These are phyloP conservation scores for Populus deltoides DNA, from an alignment of 345 rosid species.

Conservation along the genomic window DNA sequence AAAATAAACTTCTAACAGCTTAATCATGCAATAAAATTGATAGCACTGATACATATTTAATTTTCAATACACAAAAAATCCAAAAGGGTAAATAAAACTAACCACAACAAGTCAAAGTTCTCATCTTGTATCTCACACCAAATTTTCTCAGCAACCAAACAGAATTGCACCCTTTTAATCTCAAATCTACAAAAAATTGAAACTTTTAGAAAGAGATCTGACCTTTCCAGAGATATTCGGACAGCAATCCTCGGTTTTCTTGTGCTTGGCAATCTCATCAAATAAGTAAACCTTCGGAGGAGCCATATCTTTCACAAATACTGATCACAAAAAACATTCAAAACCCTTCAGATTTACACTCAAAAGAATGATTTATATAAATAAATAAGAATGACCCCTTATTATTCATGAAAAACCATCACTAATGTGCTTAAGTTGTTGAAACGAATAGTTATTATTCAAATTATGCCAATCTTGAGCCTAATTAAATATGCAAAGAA, in stretches of 20 bases:
- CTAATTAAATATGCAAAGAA: no score
- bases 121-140: not conserved
- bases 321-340: conserved; percentile 19
- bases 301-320: conserved; percentile 47
- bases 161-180: not conserved
- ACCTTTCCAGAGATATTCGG: conserved; percentile 84
- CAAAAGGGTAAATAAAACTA: not conserved
- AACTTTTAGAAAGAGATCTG: conserved; percentile 28
- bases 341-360: not conserved
- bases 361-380: not conserved
- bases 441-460: no score
- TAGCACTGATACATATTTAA: not conserved
- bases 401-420: not conserved
- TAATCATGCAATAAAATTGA: not conserved
- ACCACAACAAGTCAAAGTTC: not conserved
- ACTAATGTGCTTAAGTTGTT: no score
- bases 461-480: no score
- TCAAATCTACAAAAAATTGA: not conserved
- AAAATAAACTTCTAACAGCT: not conserved
- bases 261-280: conserved; percentile 78
- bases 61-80: not conserved
- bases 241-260: conserved; percentile 86
- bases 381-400: not conserved
- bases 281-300: conserved; percentile 53
- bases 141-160: conserved; percentile 8